Conservation (phyloP, 345 rosid genomes). For the Xanthoceras sorbifolium region DNA sequence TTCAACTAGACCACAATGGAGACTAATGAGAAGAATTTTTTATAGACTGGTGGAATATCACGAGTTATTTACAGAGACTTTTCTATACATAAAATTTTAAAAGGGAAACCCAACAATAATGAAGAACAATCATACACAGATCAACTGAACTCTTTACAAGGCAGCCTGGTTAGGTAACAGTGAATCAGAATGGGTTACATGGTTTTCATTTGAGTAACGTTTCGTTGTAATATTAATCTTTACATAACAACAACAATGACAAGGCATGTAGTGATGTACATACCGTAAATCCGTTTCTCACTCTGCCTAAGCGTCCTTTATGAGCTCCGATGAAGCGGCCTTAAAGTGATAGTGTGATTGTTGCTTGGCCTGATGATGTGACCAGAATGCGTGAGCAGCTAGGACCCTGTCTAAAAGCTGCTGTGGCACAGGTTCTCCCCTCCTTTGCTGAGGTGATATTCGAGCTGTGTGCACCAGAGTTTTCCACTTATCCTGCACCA, state of each 20-base stretch:
- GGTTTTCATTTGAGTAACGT: conserved; percentile 8
- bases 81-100: neutral
- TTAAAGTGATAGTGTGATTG: conserved; percentile 9
- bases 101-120: no score
- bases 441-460: conserved; percentile 40
- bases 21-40: no score
- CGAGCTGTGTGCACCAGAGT: conserved; percentile 38
- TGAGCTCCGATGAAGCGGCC: neutral
- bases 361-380: conserved; percentile 31
- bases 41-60: neutral
- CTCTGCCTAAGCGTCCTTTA: neutral
- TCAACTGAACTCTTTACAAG: conserved; percentile 2
- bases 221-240: neutral
- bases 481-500: conserved; percentile 40
- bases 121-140: conserved; percentile 1
- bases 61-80: neutral
- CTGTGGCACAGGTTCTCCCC: conserved; percentile 40
- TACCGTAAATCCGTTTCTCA: neutral
- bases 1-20: no score
- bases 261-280: neutral
- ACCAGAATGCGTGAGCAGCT: conserved; percentile 31
- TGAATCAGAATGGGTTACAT: conserved; percentile 2
- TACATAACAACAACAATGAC: neutral
- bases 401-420: conserved; percentile 38
- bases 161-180: neutral